Evolutionary conservation across 148 eudicot genomes (phyloP).

Genomic region (Chenopodium formosanum): DNA sequence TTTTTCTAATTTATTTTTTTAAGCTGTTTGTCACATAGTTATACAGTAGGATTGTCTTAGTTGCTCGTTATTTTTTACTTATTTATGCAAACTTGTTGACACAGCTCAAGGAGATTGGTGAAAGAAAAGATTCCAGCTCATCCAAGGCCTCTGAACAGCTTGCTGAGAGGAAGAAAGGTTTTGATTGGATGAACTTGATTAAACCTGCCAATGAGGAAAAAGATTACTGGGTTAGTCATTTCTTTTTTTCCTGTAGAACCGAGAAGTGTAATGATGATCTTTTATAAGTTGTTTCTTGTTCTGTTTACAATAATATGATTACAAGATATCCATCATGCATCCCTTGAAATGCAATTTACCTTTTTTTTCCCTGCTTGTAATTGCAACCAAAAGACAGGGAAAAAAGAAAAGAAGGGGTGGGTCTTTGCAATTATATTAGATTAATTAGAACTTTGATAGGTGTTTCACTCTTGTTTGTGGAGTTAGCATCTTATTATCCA

Average conservation of each 20-base stretch:
- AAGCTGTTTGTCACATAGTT: not conserved
- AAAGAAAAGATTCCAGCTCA: constrained; percentile 39
- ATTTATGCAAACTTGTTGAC: constrained; percentile 18
- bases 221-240: constrained; percentile 78
- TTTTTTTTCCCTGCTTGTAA: not conserved
- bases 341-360: not conserved
- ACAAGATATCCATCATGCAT: not conserved
- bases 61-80: not conserved
- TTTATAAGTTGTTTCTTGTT: not conserved
- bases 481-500: not conserved
- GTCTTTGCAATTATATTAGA: not conserved
- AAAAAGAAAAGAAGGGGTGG: too few relatives aligned
- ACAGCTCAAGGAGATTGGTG: constrained; percentile 85
- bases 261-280: not conserved
- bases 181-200: constrained; percentile 78
- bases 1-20: not conserved
- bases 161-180: constrained; percentile 68
- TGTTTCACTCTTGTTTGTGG: not conserved
- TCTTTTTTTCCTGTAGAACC: not conserved
- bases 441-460: not conserved
- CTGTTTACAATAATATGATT: not conserved
- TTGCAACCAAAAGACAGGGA: not conserved
- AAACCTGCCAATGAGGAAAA: constrained; percentile 79
- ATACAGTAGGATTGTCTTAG: not conserved
- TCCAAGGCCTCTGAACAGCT: constrained; percentile 51